Conservation (phyloP, 768 basidiomycete species). For the Podaxis carcinomalis region DNA sequence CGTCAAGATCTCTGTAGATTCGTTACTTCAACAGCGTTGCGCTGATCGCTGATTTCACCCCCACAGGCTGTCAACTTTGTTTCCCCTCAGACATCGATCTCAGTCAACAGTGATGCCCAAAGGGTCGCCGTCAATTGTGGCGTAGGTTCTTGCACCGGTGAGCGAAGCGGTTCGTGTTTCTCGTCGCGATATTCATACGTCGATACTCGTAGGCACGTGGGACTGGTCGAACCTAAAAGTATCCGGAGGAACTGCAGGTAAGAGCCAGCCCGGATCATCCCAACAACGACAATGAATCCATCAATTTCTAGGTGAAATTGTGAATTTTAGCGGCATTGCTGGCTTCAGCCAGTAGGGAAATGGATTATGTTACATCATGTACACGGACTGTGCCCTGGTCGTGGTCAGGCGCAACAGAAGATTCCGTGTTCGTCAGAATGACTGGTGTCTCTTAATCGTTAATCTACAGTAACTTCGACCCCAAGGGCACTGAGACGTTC, state of each 20-base stretch:
- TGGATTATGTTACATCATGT: not conserved
- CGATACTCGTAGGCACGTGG: constrained; percentile 18
- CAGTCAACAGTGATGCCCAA: constrained; percentile 37
- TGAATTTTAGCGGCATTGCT: constrained; percentile 7
- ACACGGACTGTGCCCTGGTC: not conserved
- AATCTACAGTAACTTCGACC: not conserved
- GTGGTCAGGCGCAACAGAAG: not conserved
- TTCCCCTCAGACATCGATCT: constrained; percentile 34
- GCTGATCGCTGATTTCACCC: not conserved
- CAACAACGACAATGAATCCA: not conserved
- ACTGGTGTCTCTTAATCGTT: not conserved
- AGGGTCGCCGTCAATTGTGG: constrained; percentile 57
- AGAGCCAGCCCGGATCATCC: not conserved
- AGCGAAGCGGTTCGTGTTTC: constrained; percentile 7
- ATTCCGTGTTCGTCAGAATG: not conserved
- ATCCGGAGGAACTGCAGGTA: constrained; percentile 20
- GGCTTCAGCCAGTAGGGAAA: constrained; percentile 10
- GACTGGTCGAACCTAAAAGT: constrained; percentile 21
- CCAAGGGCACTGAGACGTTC: not conserved
- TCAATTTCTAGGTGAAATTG: constrained; percentile 11
- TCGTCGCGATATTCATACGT: not conserved
- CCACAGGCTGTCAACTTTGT: constrained; percentile 46
- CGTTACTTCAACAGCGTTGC: not conserved
- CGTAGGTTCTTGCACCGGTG: constrained; percentile 43
- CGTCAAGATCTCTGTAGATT: constrained; percentile 50